Evolutionary conservation across 2,329 filamentous ascomycete species (phyloP), one percentile per base, ranked within the genome.

Genomic region (Incumbomyces delicatus): DNA sequence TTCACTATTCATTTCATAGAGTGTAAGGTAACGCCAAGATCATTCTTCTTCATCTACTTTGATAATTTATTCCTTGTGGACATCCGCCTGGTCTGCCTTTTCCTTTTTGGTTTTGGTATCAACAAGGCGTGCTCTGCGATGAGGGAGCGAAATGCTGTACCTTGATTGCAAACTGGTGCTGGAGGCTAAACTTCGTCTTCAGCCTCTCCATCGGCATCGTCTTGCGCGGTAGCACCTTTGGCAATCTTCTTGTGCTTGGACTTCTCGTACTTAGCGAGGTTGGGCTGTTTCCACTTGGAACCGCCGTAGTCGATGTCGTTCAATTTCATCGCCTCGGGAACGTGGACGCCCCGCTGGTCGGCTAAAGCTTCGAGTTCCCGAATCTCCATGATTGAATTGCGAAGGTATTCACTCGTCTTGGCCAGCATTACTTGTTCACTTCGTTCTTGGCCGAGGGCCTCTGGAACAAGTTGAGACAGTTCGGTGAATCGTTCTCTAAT

Each of bases 401-500:
- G 71, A 59, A 85, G 81, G 52, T 74, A 83, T 12, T 82, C 78
- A 27, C 84, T 77, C 0, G 82, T 84, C 53, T 76, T 76, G 52
- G 81, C 78, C 17, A 95, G 72, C n/a, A 95, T 87, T 14, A 87
- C 73, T 22, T 85, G 86, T 63, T 95, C 88, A 53, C 86, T 92
- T 38, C 87, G 80, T 1, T 85, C 88, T 59, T 89, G 84, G 1
- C 88, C 88, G 57, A 86, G 77, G 44, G 94, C 73, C 0, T 85
- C 87, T 0, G 88, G 88, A 1, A 94, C 86, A 29, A 94, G 74
- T 44, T 81, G 77, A 13, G 85, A 85, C 20, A 95, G 75, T 30
- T 81, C 77, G 63, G 94, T 87, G 62, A 94, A 94, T 47, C 85
- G 86, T 49, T 86, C 80, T 39, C 88, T 77, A 54, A 95, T 94